A percentile compares a stretch with the other conserved stretches of the same genome.
phyloP scores from a whole-genome alignment of 495 filamentous ascomycete species.

The Penicillium desertorum region DNA sequence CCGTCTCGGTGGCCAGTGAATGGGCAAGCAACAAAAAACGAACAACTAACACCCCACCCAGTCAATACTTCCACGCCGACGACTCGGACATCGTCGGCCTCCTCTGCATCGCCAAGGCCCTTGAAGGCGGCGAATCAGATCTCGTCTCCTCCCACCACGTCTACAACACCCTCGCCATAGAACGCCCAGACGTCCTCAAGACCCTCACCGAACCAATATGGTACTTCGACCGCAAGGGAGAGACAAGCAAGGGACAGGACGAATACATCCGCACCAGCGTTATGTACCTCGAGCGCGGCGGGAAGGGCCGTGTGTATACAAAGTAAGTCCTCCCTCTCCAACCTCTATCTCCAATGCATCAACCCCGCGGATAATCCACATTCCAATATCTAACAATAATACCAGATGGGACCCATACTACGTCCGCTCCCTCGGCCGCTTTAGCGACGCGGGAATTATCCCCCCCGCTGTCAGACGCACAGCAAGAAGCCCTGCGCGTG shows the following conservation, averaged over 20 bases:
- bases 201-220: conserved; percentile 74
- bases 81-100: conserved; percentile 82
- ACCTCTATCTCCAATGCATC: no score
- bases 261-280: conserved; percentile 72
- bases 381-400: conserved; percentile 2
- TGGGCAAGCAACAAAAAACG: neutral
- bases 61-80: conserved; percentile 77
- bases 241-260: conserved; percentile 70
- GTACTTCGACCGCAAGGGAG: conserved; percentile 95
- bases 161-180: conserved; percentile 72
- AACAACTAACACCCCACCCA: neutral
- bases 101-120: conserved; percentile 74
- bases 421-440: conserved; percentile 64
- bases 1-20: neutral
- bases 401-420: conserved; percentile 80
- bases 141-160: conserved; percentile 77
- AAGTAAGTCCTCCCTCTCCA: conserved; percentile 39
- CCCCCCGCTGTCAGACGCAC: conserved; percentile 65
- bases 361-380: neutral
- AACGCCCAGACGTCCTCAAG: conserved; percentile 77
- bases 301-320: conserved; percentile 52
- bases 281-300: conserved; percentile 66
- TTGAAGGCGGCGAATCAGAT: conserved; percentile 83
- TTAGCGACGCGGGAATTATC: conserved; percentile 64
- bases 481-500: conserved; percentile 61